Conservation (phyloP, 441 rosid genomes). For the Pelargonium citronellum region DNA sequence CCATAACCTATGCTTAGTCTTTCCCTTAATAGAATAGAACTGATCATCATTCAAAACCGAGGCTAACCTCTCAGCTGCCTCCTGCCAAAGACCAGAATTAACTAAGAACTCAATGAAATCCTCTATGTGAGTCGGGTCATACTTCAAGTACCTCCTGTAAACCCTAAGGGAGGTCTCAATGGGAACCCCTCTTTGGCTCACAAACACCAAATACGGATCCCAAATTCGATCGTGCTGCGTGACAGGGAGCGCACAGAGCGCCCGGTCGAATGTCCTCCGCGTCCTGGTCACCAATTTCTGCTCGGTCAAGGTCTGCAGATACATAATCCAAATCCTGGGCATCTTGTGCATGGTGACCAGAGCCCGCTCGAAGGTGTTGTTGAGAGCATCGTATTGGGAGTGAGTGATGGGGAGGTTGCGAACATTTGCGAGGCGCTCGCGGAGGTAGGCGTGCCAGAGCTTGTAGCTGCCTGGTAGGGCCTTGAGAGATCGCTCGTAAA, state of each 20-base stretch:
- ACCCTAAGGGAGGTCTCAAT: slow-evolving; percentile 89
- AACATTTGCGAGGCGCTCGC: slow-evolving; percentile 70
- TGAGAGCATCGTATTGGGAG: slow-evolving; percentile 59
- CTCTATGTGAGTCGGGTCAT: slow-evolving; percentile 83
- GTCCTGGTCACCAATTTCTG: slow-evolving; percentile 60
- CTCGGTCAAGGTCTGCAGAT: slow-evolving; percentile 48
- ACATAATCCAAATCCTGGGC: slow-evolving; percentile 97
- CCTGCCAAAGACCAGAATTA: slow-evolving; percentile 83
- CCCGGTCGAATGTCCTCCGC: slow-evolving; percentile 64
- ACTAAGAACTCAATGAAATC: slow-evolving; percentile 83
- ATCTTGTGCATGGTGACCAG: slow-evolving; percentile 89
- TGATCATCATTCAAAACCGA: slow-evolving; percentile 78
- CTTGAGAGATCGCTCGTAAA: slow-evolving; percentile 79
- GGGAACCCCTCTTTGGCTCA: slow-evolving; percentile 73
- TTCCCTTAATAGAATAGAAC: slow-evolving; percentile 76
- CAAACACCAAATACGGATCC: slow-evolving; percentile 80
- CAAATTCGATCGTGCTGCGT: slow-evolving; percentile 90
- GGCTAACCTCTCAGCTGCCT: slow-evolving; percentile 74
- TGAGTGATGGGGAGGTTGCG: slow-evolving; percentile 61
- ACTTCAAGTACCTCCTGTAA: slow-evolving; percentile 84
- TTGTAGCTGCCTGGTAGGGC: slow-evolving; percentile 90
- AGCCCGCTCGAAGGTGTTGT: slow-evolving; percentile 83
- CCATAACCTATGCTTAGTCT: slow-evolving; percentile 82
- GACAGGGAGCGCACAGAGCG: slow-evolving; percentile 84
- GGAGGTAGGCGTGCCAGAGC: slow-evolving; percentile 76